Evolutionary conservation across 371 early-diverging fungal species (phyloP), one percentile per base, ranked within the genome.

Genomic region (Rhizomucor pusillus): DNA sequence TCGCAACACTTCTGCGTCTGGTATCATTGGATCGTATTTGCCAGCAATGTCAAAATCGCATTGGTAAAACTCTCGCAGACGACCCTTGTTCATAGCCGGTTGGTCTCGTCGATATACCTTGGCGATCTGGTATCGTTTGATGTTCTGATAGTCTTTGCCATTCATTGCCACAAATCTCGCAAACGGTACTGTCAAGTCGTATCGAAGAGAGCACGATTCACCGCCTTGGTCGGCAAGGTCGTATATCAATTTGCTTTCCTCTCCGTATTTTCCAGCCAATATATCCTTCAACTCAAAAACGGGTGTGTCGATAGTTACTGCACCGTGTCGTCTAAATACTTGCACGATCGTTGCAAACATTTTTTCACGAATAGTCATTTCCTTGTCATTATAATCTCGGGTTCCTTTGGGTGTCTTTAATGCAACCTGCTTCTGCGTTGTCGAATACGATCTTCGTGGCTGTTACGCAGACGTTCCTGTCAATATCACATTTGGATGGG

Each of bases 11-110:
- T 99, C 99, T 23, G 97, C 89, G 69, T 99, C 99, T 11, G 99
- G 93, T 29, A 98, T 83, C 98, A 99, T 98, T 1, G 91, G 66
- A 47, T 96, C 94, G 64, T 93, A 95, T 3, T 75, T 72, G 11
- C 99, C 99, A 10, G 99, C 99, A 77, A 99, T 92, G 70, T 99
- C 99, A 61, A 96, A 99, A 83, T 99, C 99, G 63, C 99, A 98
- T 76, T 99, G 99, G 76, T 84, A 91, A 63, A 99, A 99, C 73
- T 99, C 99, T 58, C 99, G 80, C 87, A 98, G 89, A 35, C 99
- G 86, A 1, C 99, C 99, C 68, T 95, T 95, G 58, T 91, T 93
- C 88, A 99, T 90, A n/a, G 97, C 91, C 25, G 99, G 99, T 67
- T 99, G 96, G 75, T 99, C 99, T 40, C 99, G 85, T 50, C 99